Evolutionary conservation across 768 basidiomycete species (phyloP), one percentile per base, ranked within the genome.

Genomic region (Lentinus tigrinus): DNA sequence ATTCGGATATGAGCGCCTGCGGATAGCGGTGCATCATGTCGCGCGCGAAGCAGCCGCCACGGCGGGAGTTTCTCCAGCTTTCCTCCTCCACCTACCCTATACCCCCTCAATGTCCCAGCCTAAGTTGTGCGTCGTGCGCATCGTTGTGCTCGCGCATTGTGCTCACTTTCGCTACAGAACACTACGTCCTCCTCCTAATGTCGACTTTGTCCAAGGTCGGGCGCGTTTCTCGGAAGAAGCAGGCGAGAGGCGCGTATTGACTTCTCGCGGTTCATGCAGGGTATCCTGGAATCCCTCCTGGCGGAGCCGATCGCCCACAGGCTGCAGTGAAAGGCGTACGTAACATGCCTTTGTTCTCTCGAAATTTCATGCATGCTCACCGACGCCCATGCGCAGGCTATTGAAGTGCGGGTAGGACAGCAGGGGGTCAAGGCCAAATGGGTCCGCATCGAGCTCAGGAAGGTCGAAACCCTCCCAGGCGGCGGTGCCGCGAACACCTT

Each of bases 371-470:
- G 58, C 10, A 52, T 46, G 6, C 23, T 46, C 37, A 48, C 37
- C 47, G 31, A 6, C 31, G 11, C 50, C 14, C 39, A 47, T 14
- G 53, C 34, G 1, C 54, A 94, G 92, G 87, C 91, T 19, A 82
- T 98, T 51, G 95, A 98, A 72, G 82, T 98, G 13, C 86, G 95
- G 17, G 79, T 87, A 5, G 87, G 85, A 0, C 76, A 78, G 2
- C 81, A 85, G 60, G 88, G 90, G 16, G 82, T 92, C 69, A 95
- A 93, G 75, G 91, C 91, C 26, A 92, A 93, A 73, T 96, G 91
- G 88, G 88, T 98, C 24, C 85, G 88, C 62, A 85, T 97, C 59
- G 94, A 96, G 74, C 79, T 97, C 70, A 85, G 92, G 63, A 95
- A 95, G 77, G 84, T 95, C 42, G 95, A 98, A 73, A 88, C 83